Conservation (phyloP, 108 stramenopile species). For the Stephanodiscus minutulus region DNA sequence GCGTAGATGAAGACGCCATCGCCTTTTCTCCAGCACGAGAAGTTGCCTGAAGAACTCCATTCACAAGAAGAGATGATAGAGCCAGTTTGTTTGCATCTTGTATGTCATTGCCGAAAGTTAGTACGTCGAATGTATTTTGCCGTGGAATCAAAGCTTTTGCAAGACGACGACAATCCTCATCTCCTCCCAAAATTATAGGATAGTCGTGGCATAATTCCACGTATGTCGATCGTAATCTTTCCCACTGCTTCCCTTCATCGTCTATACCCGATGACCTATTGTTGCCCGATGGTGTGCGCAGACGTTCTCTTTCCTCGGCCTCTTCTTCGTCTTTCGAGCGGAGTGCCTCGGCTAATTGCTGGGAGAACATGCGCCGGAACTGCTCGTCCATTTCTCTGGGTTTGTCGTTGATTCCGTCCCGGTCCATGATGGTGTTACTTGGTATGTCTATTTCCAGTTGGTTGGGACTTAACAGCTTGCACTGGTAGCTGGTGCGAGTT, state of each 20-base stretch:
- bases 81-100: conserved; percentile 13
- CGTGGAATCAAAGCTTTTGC: conserved; percentile 33
- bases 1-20: conserved; percentile 1
- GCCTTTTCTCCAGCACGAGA: conserved; percentile 31
- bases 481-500: too few relatives aligned
- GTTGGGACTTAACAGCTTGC: too few relatives aligned
- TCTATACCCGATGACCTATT: conserved; percentile 4
- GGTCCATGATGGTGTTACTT: neutral
- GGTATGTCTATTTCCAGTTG: neutral
- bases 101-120: neutral
- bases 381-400: conserved; percentile 28
- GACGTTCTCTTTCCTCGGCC: conserved; percentile 22
- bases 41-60: conserved; percentile 46
- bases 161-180: conserved; percentile 35
- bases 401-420: neutral
- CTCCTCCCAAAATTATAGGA: conserved; percentile 44
- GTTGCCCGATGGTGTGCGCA: conserved; percentile 8
- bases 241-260: conserved; percentile 11
- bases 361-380: conserved; percentile 46
- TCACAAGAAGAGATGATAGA: conserved; percentile 44
- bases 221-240: conserved; percentile 26
- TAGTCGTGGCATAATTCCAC: conserved; percentile 48
- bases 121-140: neutral
- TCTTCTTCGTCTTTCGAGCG: conserved; percentile 53
- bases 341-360: conserved; percentile 46